phyloP scores from a whole-genome alignment of 1,284 basidiomycete species.

The Ganoderma lucidum region DNA sequence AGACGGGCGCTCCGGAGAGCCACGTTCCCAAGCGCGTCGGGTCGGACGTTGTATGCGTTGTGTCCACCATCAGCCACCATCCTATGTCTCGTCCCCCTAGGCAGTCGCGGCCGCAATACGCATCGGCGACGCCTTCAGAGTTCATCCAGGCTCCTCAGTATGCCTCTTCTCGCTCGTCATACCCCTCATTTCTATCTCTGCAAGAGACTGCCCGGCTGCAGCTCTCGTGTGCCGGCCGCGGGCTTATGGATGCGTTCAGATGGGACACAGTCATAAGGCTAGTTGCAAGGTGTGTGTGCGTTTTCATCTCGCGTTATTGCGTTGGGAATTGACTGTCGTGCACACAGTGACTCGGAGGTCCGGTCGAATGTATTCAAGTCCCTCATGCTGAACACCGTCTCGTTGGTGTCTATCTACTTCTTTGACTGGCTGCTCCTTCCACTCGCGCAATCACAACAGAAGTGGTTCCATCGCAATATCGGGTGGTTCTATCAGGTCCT shows the following conservation, averaged over 20 bases:
- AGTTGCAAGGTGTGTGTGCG: slow-evolving; percentile 51
- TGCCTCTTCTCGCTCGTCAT: slow-evolving; percentile 55
- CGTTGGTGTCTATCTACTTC: slow-evolving; percentile 72
- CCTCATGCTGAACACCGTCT: slow-evolving; percentile 71
- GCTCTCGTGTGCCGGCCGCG: slow-evolving; percentile 60
- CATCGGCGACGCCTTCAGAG: slow-evolving; percentile 18
- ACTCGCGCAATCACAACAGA: slow-evolving; percentile 66
- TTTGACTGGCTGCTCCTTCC: slow-evolving; percentile 79
- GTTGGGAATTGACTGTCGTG: background rate
- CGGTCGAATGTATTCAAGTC: slow-evolving; percentile 78
- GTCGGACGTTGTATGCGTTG: slow-evolving; percentile 9
- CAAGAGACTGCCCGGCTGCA: slow-evolving; percentile 67
- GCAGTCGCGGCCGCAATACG: slow-evolving; percentile 22
- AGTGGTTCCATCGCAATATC: slow-evolving; percentile 74
- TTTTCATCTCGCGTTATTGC: no score
- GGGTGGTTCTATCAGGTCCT: slow-evolving; percentile 78
- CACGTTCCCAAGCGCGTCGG: slow-evolving; percentile 1
- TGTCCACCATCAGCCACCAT: background rate
- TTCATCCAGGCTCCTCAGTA: slow-evolving; percentile 27
- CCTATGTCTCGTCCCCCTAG: slow-evolving; percentile 31
- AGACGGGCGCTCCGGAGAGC: background rate
- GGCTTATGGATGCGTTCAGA: slow-evolving; percentile 75
- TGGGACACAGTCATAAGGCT: slow-evolving; percentile 71
- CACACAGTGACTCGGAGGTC: slow-evolving; percentile 72
- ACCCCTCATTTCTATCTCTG: slow-evolving; percentile 74